Conservation (phyloP, 345 rosid genomes). For the Eucalyptus guilfoylei region DNA sequence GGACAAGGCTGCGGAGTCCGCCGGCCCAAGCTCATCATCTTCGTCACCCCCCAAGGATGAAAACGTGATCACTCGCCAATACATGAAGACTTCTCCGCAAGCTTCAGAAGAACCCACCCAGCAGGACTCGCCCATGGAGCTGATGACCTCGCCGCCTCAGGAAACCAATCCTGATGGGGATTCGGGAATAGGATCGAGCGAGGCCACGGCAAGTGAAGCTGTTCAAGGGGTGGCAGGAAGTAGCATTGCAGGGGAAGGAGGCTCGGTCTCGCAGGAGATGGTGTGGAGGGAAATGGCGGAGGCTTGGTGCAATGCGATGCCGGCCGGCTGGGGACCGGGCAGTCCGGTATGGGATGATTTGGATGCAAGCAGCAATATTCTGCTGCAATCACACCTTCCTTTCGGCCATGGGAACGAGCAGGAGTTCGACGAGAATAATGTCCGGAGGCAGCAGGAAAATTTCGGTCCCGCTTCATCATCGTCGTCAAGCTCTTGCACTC, state of each 20-base stretch:
- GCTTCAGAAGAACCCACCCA: neutral
- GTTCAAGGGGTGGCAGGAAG: neutral
- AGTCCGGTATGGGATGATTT: constrained; percentile 93
- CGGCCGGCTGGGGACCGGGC: constrained; percentile 83
- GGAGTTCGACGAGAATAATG: constrained; percentile 11
- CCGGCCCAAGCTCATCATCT: constrained; percentile 12
- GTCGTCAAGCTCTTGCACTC: constrained; percentile 36
- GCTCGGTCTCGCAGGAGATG: constrained; percentile 24
- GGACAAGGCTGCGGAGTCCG: constrained; percentile 11
- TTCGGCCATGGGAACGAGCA: constrained; percentile 23
- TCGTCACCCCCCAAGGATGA: neutral
- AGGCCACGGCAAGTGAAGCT: neutral
- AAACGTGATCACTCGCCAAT: neutral
- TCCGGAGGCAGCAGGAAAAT: constrained; percentile 1
- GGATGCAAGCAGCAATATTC: constrained; percentile 36
- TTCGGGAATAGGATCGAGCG: neutral
- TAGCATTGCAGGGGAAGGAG: constrained; percentile 14
- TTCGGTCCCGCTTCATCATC: constrained; percentile 19
- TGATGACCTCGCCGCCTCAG: neutral
- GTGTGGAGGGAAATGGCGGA: constrained; percentile 74
- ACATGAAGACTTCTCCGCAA: constrained; percentile 2
- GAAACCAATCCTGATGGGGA: neutral
- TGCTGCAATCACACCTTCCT: constrained; percentile 35
- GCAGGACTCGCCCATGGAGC: neutral
- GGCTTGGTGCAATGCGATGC: constrained; percentile 76